Conservation (phyloP, 1,284 basidiomycete genomes). For the Clitocybe nebularis region DNA sequence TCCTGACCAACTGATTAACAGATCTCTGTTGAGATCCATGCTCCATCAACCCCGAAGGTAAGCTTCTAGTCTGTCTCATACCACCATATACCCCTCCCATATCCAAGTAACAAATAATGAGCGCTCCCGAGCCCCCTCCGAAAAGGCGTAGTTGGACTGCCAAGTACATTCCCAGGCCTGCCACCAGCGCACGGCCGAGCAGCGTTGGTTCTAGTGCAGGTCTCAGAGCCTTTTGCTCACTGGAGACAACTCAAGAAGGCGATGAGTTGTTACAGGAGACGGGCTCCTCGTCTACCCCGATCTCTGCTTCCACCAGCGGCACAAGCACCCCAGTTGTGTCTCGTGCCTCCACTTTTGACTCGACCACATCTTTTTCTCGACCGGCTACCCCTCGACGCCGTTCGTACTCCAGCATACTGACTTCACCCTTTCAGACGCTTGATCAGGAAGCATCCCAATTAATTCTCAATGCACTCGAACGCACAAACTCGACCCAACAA, state of each 20-base stretch:
- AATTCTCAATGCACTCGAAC: constrained; percentile 45
- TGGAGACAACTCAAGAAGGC: constrained; percentile 22
- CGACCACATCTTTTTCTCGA: constrained; percentile 21
- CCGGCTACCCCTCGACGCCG: constrained; percentile 29
- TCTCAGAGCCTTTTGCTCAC: constrained; percentile 7
- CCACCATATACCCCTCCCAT: constrained; percentile 19
- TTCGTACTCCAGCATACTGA: constrained; percentile 26
- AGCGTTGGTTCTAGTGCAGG: constrained; percentile 20
- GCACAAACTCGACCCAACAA: constrained; percentile 38
- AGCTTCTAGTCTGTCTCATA: constrained; percentile 15
- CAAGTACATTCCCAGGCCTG: constrained; percentile 27
- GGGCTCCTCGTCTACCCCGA: constrained; percentile 2
- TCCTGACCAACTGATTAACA: constrained; percentile 23
- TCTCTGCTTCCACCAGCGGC: not conserved
- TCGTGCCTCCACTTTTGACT: constrained; percentile 21
- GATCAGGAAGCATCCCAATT: constrained; percentile 38
- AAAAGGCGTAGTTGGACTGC: constrained; percentile 31
- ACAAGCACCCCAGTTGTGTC: constrained; percentile 7
- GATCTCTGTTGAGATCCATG: constrained; percentile 16
- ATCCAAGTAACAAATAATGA: too few relatives aligned
- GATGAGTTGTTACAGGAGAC: constrained; percentile 15
- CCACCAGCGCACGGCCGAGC: constrained; percentile 3
- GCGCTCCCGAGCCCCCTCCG: constrained; percentile 17
- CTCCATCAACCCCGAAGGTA: constrained; percentile 20
- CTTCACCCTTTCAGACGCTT: constrained; percentile 32